Evolutionary conservation across 1,284 basidiomycete genomes (phyloP).

Genomic region (Tylopilus sp.): DNA sequence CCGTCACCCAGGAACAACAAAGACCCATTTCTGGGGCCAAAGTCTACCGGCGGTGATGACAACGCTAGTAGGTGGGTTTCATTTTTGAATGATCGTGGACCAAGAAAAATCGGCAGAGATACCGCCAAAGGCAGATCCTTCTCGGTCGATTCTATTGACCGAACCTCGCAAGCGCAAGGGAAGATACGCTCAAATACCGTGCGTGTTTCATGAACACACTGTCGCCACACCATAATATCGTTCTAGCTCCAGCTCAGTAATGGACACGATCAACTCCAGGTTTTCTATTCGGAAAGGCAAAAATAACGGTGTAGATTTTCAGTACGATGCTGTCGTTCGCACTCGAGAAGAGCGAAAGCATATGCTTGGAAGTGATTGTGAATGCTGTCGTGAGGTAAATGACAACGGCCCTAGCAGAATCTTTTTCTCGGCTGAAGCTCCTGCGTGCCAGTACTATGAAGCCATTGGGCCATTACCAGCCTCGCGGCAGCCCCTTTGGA

Average conservation of each 20-base stretch:
- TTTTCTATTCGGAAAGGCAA: constrained; percentile 64
- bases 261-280: constrained; percentile 54
- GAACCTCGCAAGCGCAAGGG: constrained; percentile 31
- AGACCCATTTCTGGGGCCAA: constrained; percentile 7
- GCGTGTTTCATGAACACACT: constrained; percentile 2
- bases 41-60: background rate
- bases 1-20: constrained; percentile 7
- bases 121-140: constrained; percentile 30
- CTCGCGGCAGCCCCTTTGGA: constrained; percentile 67
- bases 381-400: constrained; percentile 77
- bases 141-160: constrained; percentile 15
- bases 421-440: background rate
- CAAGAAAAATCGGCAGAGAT: constrained; percentile 10
- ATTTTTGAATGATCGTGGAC: background rate
- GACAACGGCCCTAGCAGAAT: background rate
- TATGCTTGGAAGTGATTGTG: constrained; percentile 79
- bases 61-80: constrained; percentile 12
- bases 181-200: constrained; percentile 31
- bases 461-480: constrained; percentile 70
- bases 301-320: constrained; percentile 64
- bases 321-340: constrained; percentile 77
- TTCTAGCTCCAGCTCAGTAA: constrained; percentile 21
- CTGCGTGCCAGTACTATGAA: constrained; percentile 66
- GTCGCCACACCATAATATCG: background rate
- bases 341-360: constrained; percentile 58